phyloP scores from a whole-genome alignment of 495 filamentous ascomycete species.

The Podospora pseudoanserina region DNA sequence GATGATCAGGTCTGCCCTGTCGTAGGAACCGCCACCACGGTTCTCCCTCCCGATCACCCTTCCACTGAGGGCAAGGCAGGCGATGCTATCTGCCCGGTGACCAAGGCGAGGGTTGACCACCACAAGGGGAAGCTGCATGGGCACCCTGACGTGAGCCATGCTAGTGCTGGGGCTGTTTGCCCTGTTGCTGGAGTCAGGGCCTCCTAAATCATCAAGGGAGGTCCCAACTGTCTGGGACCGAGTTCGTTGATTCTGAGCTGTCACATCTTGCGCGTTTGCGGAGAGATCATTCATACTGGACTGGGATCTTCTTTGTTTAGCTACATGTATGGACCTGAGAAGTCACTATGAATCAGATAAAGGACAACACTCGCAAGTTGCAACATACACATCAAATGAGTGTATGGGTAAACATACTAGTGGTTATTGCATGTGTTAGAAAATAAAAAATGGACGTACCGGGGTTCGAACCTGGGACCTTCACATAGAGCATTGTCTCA shows the following conservation, averaged over 20 bases:
- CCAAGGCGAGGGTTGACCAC: conserved; percentile 46
- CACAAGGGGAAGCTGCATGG: conserved; percentile 43
- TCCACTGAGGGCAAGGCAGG: conserved; percentile 38
- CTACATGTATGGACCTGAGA: not conserved
- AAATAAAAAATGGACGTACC: not conserved
- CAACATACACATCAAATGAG: not conserved
- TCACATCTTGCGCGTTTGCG: not conserved
- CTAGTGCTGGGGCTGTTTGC: conserved; percentile 34
- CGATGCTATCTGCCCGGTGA: conserved; percentile 48
- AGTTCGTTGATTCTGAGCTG: not conserved
- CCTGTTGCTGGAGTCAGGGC: conserved; percentile 38
- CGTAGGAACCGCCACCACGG: conserved; percentile 44
- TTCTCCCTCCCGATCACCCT: conserved; percentile 46
- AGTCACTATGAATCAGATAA: not conserved
- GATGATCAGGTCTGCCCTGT: conserved; percentile 48
- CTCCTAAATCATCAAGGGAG: not conserved
- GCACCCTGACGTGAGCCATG: conserved; percentile 35
- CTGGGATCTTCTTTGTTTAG: not conserved
- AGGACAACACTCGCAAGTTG: no score
- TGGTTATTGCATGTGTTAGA: not conserved
- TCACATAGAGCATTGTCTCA: not conserved
- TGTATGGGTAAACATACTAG: not conserved
- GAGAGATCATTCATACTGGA: not conserved
- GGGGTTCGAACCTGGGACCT: not conserved
- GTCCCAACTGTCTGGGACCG: not conserved